A percentile compares a stretch with the other conserved stretches of the same genome.
phyloP scores from a whole-genome alignment of 176 grass and related monocot species.

The Triticum dicoccoides region DNA sequence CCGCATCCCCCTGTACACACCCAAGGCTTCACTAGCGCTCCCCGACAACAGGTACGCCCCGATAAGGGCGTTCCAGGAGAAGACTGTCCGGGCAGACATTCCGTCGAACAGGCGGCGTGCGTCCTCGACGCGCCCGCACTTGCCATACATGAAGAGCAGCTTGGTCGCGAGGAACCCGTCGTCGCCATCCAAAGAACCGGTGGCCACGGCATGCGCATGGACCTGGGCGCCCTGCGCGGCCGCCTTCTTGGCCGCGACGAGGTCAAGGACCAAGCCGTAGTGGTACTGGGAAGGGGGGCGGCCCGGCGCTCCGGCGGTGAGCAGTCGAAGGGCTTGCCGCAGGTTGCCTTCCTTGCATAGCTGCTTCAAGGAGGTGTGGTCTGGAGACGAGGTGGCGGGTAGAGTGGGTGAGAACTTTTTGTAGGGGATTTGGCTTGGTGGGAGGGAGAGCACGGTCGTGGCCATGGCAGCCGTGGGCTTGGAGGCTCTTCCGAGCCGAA shows the following conservation, averaged over 20 bases:
- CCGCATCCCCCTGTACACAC: conserved; percentile 50
- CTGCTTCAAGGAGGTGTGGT: conserved; percentile 24
- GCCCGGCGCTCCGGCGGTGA: conserved; percentile 20
- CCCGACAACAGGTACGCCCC: conserved; percentile 59
- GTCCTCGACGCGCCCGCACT: conserved; percentile 47
- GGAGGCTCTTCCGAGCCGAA: conserved; percentile 25
- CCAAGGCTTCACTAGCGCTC: conserved; percentile 25
- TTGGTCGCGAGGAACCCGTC: conserved; percentile 72
- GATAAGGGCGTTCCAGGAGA: conserved; percentile 89
- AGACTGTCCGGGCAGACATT: conserved; percentile 67
- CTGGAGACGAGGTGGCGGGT: background rate
- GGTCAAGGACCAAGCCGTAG: conserved; percentile 69
- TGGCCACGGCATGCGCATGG: conserved; percentile 53
- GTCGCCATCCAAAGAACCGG: conserved; percentile 23
- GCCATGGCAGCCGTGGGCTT: conserved; percentile 30
- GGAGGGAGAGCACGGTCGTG: conserved; percentile 13
- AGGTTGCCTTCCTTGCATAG: conserved; percentile 70
- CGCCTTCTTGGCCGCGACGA: conserved; percentile 53
- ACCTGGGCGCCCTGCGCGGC: conserved; percentile 53
- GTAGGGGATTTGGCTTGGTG: background rate
- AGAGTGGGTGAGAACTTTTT: background rate
- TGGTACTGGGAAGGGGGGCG: conserved; percentile 41
- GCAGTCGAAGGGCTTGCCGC: conserved; percentile 44
- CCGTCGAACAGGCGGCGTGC: conserved; percentile 68
- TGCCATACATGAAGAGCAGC: conserved; percentile 85